A percentile compares a stretch with the other conserved stretches of the same genome.
phyloP scores from a whole-genome alignment of 352 stramenopile species.

The Phytophthora citrophthora region DNA sequence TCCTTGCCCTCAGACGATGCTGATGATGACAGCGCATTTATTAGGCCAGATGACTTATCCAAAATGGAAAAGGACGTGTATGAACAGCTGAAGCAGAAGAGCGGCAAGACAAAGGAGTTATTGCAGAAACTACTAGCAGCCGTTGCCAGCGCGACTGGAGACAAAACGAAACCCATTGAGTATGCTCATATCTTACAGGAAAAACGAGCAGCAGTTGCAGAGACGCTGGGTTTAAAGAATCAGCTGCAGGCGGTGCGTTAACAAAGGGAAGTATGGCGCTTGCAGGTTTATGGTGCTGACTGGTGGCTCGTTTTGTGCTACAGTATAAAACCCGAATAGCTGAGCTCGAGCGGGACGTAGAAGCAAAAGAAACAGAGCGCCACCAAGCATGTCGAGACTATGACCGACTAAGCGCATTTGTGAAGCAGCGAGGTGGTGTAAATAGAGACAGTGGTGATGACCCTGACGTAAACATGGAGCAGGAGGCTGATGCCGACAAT shows the following conservation, averaged over 20 bases:
- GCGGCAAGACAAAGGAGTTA: slow-evolving; percentile 37
- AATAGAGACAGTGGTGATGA: slow-evolving; percentile 18
- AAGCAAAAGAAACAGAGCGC: slow-evolving; percentile 78
- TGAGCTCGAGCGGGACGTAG: slow-evolving; percentile 70
- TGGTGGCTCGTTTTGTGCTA: slow-evolving; percentile 16
- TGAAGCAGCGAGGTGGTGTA: slow-evolving; percentile 47
- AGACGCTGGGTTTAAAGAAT: slow-evolving; percentile 55
- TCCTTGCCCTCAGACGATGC: slow-evolving; percentile 39
- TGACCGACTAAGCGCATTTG: slow-evolving; percentile 65
- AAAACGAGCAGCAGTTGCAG: slow-evolving; percentile 54
- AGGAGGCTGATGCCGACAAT: slow-evolving; percentile 28
- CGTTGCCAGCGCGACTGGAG: slow-evolving; percentile 19
- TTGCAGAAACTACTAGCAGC: slow-evolving; percentile 45
- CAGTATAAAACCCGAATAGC: slow-evolving; percentile 65
- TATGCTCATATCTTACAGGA: slow-evolving; percentile 63
- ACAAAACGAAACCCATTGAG: slow-evolving; percentile 44
- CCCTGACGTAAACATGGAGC: slow-evolving; percentile 30
- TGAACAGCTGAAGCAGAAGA: slow-evolving; percentile 45
- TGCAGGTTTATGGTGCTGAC: slow-evolving; percentile 11
- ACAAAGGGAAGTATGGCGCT: background rate
- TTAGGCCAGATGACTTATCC: slow-evolving; percentile 46
- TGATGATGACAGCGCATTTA: slow-evolving; percentile 25
- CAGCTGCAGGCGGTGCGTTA: slow-evolving; percentile 61
- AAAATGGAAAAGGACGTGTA: slow-evolving; percentile 49
- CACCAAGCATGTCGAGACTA: slow-evolving; percentile 81